Percentiles rank a stretch among this genome's conserved stretches.
Conservation (phyloP, 2,329 filamentous ascomycete genomes). For the Whalleya microplaca region DNA sequence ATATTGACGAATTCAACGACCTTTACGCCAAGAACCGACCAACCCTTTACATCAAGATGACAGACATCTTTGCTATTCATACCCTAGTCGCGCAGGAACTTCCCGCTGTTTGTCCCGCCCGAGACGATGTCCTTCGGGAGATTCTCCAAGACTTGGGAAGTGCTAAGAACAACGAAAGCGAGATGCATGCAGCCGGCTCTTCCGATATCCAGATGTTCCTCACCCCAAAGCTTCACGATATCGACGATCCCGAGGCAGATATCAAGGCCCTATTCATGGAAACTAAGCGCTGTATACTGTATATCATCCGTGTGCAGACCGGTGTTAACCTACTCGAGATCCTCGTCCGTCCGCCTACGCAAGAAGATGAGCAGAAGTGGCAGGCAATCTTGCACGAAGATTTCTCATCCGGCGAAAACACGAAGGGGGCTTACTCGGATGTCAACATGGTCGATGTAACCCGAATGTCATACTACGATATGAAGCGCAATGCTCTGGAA, state of each 20-base stretch:
- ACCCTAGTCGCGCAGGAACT: slow-evolving; percentile 83
- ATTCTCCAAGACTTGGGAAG: slow-evolving; percentile 92
- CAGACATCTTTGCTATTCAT: slow-evolving; percentile 96
- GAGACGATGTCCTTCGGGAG: slow-evolving; percentile 88
- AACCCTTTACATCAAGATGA: slow-evolving; percentile 98
- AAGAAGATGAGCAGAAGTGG: slow-evolving; percentile 92
- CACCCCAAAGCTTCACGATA: slow-evolving; percentile 84
- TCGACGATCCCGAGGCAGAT: slow-evolving; percentile 91
- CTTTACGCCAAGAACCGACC: slow-evolving; percentile 95
- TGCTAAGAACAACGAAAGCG: slow-evolving; percentile 93
- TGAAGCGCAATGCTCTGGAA: slow-evolving; percentile 91
- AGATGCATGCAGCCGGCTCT: slow-evolving; percentile 84
- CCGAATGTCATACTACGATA: slow-evolving; percentile 84
- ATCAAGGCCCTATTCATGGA: slow-evolving; percentile 96
- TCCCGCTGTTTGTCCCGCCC: slow-evolving; percentile 72
- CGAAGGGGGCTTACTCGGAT: slow-evolving; percentile 87
- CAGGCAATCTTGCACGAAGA: slow-evolving; percentile 80
- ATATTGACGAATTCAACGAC: slow-evolving; percentile 99
- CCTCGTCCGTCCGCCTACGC: slow-evolving; percentile 82
- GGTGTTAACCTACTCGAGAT: slow-evolving; percentile 94
- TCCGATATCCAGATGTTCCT: slow-evolving; percentile 90
- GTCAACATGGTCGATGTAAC: slow-evolving; percentile 87
- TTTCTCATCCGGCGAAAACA: slow-evolving; percentile 67
- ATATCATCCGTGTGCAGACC: slow-evolving; percentile 95
- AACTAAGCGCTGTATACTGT: slow-evolving; percentile 94